Percentiles rank a stretch among this genome's conserved stretches.
These are phyloP conservation scores for Penicillium decumbens DNA, from an alignment of 2,329 filamentous ascomycete genomes.

Conservation along the genomic window DNA sequence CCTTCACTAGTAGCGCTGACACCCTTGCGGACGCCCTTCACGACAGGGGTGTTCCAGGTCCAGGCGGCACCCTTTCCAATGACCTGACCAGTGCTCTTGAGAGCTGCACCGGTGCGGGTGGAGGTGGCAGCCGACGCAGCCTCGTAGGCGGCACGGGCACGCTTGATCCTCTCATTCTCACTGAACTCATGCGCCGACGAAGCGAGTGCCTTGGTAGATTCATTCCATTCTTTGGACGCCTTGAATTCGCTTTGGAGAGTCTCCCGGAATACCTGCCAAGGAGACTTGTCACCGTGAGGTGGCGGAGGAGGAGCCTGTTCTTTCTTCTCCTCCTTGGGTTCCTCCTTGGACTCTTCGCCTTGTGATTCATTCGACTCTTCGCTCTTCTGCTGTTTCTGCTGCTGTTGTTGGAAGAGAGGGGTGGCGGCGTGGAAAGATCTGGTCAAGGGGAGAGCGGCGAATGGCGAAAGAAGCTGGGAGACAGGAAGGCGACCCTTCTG, in stretches of 20 bases:
- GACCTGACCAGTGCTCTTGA: constrained; percentile 79
- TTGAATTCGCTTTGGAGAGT: constrained; percentile 94
- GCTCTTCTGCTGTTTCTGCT: constrained; percentile 36
- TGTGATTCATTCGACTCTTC: constrained; percentile 37
- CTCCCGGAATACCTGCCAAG: constrained; percentile 97
- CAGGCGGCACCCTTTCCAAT: constrained; percentile 88
- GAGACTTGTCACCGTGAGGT: constrained; percentile 96
- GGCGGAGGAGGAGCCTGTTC: constrained; percentile 75
- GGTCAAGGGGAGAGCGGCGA: constrained; percentile 33
- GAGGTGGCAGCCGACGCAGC: constrained; percentile 79
- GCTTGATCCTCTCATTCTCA: constrained; percentile 85
- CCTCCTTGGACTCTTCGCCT: constrained; percentile 46
- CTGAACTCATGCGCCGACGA: constrained; percentile 85
- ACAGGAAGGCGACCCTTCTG: constrained; percentile 34
- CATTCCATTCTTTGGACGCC: constrained; percentile 97
- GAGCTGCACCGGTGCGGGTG: constrained; percentile 68
- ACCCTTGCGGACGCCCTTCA: constrained; percentile 84
- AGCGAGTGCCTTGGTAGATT: constrained; percentile 91
- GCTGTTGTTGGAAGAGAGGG: constrained; percentile 32
- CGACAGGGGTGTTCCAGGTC: constrained; percentile 94
- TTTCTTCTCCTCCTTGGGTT: constrained; percentile 51
- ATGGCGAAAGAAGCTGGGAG: constrained; percentile 33
- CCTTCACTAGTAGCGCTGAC: constrained; percentile 80
- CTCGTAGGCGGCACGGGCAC: constrained; percentile 79
- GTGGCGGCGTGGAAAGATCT: constrained; percentile 37